Conservation (phyloP, 2,329 filamentous ascomycete species). For the Albophoma yamanashiensis region DNA sequence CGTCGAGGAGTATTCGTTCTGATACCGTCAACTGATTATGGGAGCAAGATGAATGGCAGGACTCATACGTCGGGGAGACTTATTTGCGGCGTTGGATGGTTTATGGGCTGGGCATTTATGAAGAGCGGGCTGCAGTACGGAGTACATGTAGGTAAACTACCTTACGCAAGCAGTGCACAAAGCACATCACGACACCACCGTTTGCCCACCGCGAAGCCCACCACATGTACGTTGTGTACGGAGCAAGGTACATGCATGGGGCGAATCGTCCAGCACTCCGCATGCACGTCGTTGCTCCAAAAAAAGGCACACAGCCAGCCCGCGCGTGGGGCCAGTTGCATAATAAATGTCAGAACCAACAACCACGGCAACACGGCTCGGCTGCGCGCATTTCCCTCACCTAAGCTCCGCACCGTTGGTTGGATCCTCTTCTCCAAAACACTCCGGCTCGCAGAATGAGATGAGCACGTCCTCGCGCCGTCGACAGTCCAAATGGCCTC, state of each 20-base stretch:
- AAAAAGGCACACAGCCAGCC: not conserved
- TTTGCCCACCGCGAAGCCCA: not conserved
- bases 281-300: not conserved
- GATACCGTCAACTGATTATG: conserved; percentile 1
- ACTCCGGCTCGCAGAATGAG: not conserved
- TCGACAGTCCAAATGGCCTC: not conserved
- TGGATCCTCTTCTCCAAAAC: not conserved
- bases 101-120: not conserved
- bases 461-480: not conserved
- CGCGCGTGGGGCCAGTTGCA: not conserved
- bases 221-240: not conserved
- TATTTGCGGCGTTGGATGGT: not conserved
- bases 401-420: not conserved
- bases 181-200: not conserved
- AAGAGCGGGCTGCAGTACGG: not conserved
- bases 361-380: not conserved
- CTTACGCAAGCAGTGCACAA: not conserved
- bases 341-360: not conserved
- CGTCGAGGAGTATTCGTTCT: conserved; percentile 50
- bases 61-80: not conserved
- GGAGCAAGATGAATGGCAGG: not conserved
- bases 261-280: not conserved
- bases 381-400: not conserved
- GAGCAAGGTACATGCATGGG: not conserved
- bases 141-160: not conserved